Percentiles rank a stretch among this genome's conserved stretches.
These are phyloP conservation scores for Puccinia coronata DNA, from an alignment of 1,284 basidiomycete species.

Conservation along the genomic window DNA sequence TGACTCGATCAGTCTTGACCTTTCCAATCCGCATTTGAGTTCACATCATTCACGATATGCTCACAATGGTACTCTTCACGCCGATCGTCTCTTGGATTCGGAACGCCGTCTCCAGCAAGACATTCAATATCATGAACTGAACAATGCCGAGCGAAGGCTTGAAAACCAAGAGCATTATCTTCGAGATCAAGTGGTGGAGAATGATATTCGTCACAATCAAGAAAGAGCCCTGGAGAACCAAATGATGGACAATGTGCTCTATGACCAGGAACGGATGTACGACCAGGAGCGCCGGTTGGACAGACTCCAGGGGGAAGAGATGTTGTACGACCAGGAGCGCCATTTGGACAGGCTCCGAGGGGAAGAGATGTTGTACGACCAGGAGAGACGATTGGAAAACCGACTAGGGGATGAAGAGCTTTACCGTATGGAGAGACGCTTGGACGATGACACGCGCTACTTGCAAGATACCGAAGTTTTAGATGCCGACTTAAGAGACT, in stretches of 20 bases:
- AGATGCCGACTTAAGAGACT: neutral
- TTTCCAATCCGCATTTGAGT: neutral
- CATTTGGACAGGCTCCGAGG: neutral
- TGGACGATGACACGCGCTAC: conserved; percentile 1
- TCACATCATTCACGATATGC: neutral
- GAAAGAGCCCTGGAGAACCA: conserved; percentile 9
- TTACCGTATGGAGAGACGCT: neutral
- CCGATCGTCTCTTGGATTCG: conserved; percentile 2
- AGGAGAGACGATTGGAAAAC: conserved; percentile 5
- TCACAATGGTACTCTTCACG: neutral
- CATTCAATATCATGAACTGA: neutral
- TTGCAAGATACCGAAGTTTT: neutral
- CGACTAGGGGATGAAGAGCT: neutral
- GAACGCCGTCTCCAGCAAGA: neutral
- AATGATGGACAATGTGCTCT: conserved; percentile 6
- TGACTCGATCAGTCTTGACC: neutral
- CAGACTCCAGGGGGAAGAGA: neutral
- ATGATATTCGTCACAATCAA: neutral
- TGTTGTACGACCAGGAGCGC: neutral
- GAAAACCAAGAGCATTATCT: conserved; percentile 8
- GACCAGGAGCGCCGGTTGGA: neutral
- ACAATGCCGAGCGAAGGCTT: conserved; percentile 4
- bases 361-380: conserved; percentile 9
- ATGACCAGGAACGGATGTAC: conserved; percentile 17
- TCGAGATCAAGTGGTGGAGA: neutral